Evolutionary conservation across 331 rosid species (phyloP), one percentile per base, ranked within the genome.

Genomic region (Quercus phellos): DNA sequence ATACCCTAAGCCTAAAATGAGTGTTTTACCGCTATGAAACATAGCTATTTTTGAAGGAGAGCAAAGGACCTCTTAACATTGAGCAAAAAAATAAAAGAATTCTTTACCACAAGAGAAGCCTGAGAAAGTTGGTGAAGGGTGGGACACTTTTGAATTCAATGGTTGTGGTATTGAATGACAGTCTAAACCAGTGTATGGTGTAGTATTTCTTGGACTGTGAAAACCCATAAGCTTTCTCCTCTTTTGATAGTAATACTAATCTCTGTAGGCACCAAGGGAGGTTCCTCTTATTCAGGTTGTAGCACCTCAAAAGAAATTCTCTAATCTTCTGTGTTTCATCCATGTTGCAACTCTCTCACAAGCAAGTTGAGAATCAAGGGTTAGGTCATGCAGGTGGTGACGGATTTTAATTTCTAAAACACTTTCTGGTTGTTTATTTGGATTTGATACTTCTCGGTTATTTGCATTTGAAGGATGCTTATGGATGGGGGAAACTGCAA

Each of bases 101-200:
- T 46, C 16, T 12, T 67, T 61, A 90, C 97, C 93, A 90, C 98
- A 60, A 92, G 90, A 74, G 97, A 88, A 84, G 98, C 97, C 26
- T 55, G 84, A 4, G 97, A 86, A 32, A 94, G 91, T 66, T 81
- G 89, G 59, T 83, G 83, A 78, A 94, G 70, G 61, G 97, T 90
- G 73, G 97, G 98, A 94, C 97, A 90, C 81, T 80, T 89, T 27
- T 27, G 74, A 90, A 94, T 90, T 96, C 97, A 94, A 30, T 92
- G 93, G 74, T 87, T 84, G 84, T 78, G 92, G 74, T 85, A 94
- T 6, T 78, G 70, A 75, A 90, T 84, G 68, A 94, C 98, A 80
- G 93, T 89, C 81, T 87, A 91, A 87, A 94, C 97, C 83, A 94
- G 83, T 2, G 96, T 94, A 70, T 94, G 96, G 78, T 94, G 98